These are phyloP conservation scores for Planoprotostelium fungivorum DNA, from an alignment of 78 protist species.

Conservation along the genomic window DNA sequence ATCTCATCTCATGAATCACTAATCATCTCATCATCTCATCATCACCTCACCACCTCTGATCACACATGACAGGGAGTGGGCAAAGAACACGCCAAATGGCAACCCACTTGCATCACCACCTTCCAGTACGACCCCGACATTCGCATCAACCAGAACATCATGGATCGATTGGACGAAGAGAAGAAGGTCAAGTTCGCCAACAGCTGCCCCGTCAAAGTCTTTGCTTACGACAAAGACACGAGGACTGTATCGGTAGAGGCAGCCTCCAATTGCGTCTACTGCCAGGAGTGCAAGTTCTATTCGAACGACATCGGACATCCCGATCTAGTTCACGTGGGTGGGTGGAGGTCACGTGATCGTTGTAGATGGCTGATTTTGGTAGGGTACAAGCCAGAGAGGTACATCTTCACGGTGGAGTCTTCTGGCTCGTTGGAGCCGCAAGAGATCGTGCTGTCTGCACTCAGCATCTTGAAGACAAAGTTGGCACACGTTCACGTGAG, in stretches of 20 bases:
- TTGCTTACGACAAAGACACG: conserved; percentile 12
- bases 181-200: conserved; percentile 16
- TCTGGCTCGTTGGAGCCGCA: conserved; percentile 64
- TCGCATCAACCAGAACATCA: conserved; percentile 36
- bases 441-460: conserved; percentile 44
- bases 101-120: conserved; percentile 70
- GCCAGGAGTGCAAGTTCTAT: conserved; percentile 52
- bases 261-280: conserved; percentile 37
- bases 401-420: conserved; percentile 51
- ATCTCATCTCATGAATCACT: not conserved
- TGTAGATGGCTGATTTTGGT: not conserved
- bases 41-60: too few relatives aligned
- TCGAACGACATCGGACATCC: conserved; percentile 34
- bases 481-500: conserved; percentile 32
- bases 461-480: conserved; percentile 41
- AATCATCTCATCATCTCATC: not conserved
- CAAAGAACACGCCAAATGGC: conserved; percentile 90
- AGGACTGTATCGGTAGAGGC: conserved; percentile 24
- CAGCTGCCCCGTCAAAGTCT: conserved; percentile 6
- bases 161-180: conserved; percentile 17
- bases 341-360: not conserved
- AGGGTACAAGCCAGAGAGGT: conserved; percentile 28
- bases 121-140: conserved; percentile 78
- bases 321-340: conserved; percentile 21
- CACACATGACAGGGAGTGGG: conserved; percentile 84